Conservation (phyloP, 805 yeast genomes). For the Cyberlindnera galapagoensis region DNA sequence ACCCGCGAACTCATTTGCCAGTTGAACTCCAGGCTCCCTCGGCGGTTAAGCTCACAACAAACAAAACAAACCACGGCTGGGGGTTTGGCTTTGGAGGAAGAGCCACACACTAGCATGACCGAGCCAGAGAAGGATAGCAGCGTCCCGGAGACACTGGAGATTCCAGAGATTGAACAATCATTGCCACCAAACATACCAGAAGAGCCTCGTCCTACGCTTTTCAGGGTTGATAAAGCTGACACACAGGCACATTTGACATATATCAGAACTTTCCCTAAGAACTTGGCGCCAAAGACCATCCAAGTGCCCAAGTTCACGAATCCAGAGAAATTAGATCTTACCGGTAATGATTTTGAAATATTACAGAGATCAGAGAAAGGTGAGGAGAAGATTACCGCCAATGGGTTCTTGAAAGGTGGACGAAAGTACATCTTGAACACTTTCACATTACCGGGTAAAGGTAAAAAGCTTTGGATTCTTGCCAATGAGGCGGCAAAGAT, state of each 20-base stretch:
- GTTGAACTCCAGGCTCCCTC: too few relatives aligned
- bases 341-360: slow-evolving; percentile 27
- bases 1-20: too few relatives aligned
- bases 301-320: slow-evolving; percentile 10
- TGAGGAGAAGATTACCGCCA: slow-evolving; percentile 35
- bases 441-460: slow-evolving; percentile 33
- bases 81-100: too few relatives aligned
- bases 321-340: slow-evolving; percentile 12
- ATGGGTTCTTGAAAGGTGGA: slow-evolving; percentile 33
- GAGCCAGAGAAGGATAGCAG: too few relatives aligned
- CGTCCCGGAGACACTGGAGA: too few relatives aligned
- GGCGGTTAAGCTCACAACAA: too few relatives aligned
- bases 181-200: slow-evolving; percentile 19
- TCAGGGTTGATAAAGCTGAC: slow-evolving; percentile 9
- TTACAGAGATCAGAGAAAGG: slow-evolving; percentile 34
- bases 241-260: slow-evolving; percentile 10
- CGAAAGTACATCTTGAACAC: slow-evolving; percentile 34
- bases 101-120: too few relatives aligned
- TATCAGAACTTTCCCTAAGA: slow-evolving; percentile 10
- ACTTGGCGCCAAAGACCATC: slow-evolving; percentile 10
- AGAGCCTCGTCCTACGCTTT: slow-evolving; percentile 21
- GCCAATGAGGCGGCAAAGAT: slow-evolving; percentile 35
- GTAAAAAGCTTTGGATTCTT: slow-evolving; percentile 33
- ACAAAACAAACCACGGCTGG: too few relatives aligned
- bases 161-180: slow-evolving; percentile 10